These are phyloP conservation scores for Ailanthus altissimus DNA, from an alignment of 345 rosid species.

Conservation along the genomic window DNA sequence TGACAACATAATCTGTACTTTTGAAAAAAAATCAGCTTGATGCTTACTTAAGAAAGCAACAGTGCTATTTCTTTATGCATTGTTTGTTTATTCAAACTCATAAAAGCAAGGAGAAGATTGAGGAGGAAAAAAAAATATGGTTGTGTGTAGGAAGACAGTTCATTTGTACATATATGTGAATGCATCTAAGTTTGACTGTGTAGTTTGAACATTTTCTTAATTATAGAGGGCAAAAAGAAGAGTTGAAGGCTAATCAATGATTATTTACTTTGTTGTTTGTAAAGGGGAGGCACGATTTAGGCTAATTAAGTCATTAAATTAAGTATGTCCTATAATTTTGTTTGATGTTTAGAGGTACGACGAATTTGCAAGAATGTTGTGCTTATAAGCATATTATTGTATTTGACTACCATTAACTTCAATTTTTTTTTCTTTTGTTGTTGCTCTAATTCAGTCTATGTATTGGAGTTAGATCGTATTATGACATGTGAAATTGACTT, in stretches of 20 bases:
- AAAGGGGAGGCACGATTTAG: too few species aligned
- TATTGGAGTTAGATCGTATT: too few species aligned
- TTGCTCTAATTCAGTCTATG: too few species aligned
- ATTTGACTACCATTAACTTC: too few species aligned
- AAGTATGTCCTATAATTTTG: too few species aligned
- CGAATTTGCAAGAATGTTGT: too few species aligned
- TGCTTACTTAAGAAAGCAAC: neutral
- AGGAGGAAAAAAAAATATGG: neutral
- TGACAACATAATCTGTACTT: neutral
- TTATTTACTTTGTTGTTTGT: too few species aligned
- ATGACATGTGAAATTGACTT: too few species aligned
- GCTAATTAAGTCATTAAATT: too few species aligned
- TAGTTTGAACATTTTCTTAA: neutral
- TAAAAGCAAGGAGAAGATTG: neutral
- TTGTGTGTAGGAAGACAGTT: neutral
- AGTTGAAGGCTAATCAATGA: neutral
- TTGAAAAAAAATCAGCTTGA: neutral
- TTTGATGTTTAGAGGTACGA: too few species aligned
- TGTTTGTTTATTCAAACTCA: constrained; percentile 9
- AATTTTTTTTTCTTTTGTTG: too few species aligned
- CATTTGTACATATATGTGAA: neutral
- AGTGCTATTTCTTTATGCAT: neutral
- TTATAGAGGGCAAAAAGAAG: neutral
- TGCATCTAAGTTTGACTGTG: constrained; percentile 21
- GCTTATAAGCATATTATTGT: too few species aligned